Conservation (phyloP, 768 basidiomycete species). For the Guyanaporus albipodus region DNA sequence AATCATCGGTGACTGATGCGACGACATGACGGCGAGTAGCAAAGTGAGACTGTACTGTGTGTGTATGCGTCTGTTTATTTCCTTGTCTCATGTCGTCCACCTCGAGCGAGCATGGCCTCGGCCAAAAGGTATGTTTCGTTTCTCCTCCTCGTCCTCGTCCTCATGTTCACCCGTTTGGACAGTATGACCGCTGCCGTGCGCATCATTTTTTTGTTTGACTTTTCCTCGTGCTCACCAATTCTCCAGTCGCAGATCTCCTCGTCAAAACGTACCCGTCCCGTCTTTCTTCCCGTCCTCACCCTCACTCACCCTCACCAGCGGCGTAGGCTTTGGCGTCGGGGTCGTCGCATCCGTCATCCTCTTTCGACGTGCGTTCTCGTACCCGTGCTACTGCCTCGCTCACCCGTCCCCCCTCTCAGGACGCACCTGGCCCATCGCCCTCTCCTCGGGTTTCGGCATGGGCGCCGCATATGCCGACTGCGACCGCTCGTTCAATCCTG, state of each 20-base stretch:
- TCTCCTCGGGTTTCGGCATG: slow-evolving; percentile 82
- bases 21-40: slow-evolving; percentile 48
- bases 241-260: slow-evolving; percentile 68
- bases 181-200: slow-evolving; percentile 91
- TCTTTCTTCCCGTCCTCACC: not conserved
- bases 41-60: not conserved
- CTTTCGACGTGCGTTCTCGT: slow-evolving; percentile 73
- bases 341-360: slow-evolving; percentile 86
- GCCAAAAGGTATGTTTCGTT: slow-evolving; percentile 64
- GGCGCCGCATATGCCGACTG: slow-evolving; percentile 90
- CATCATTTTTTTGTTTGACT: slow-evolving; percentile 44
- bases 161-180: not conserved
- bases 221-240: not conserved
- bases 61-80: slow-evolving; percentile 25
- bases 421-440: slow-evolving; percentile 88
- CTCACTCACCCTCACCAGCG: slow-evolving; percentile 45
- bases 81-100: slow-evolving; percentile 48
- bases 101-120: slow-evolving; percentile 89
- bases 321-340: slow-evolving; percentile 85
- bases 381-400: slow-evolving; percentile 1
- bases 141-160: not conserved
- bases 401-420: slow-evolving; percentile 47
- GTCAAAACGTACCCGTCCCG: slow-evolving; percentile 67
- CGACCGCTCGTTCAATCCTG: slow-evolving; percentile 89
- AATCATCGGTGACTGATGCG: slow-evolving; percentile 83